Evolutionary conservation across 768 basidiomycete genomes (phyloP).

Genomic region (Suillus alpinus): DNA sequence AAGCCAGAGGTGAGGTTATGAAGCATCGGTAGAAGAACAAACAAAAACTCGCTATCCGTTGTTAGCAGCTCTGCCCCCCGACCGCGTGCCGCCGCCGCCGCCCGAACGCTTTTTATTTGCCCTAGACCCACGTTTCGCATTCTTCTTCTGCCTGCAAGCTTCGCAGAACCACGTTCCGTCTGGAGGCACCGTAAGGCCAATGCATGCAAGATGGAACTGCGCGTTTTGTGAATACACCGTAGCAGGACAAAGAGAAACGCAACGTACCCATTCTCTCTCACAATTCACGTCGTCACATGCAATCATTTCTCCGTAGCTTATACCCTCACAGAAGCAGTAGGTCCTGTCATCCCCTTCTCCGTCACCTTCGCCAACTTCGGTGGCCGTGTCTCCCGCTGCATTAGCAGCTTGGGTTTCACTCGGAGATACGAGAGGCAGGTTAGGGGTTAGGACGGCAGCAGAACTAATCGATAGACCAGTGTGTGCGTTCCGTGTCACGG

Average conservation of each 20-base stretch:
- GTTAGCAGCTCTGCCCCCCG: conserved; percentile 27
- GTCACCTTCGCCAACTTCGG: conserved; percentile 48
- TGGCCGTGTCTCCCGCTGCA: conserved; percentile 36
- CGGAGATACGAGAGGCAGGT: conserved; percentile 22
- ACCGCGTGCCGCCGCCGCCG: conserved; percentile 22
- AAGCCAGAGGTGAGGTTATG: neutral
- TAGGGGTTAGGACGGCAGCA: conserved; percentile 21
- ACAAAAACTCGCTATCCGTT: conserved; percentile 22
- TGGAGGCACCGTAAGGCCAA: conserved; percentile 63
- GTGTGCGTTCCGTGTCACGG: conserved; percentile 48
- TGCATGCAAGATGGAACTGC: conserved; percentile 80
- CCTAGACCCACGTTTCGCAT: conserved; percentile 46
- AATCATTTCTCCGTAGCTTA: conserved; percentile 93
- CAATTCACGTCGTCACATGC: conserved; percentile 84
- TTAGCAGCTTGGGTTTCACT: conserved; percentile 34
- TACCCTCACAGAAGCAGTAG: conserved; percentile 84
- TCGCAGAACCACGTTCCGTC: conserved; percentile 79
- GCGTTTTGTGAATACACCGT: conserved; percentile 9
- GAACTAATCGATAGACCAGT: conserved; percentile 22
- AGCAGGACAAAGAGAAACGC: conserved; percentile 8
- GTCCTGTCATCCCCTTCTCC: conserved; percentile 57
- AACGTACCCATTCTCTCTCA: conserved; percentile 84
- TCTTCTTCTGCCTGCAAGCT: conserved; percentile 54
- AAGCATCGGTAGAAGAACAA: neutral
- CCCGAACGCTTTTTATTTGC: conserved; percentile 53